Evolutionary conservation across 208 protist genomes (phyloP).

Genomic region (Leptomonas seymouri): DNA sequence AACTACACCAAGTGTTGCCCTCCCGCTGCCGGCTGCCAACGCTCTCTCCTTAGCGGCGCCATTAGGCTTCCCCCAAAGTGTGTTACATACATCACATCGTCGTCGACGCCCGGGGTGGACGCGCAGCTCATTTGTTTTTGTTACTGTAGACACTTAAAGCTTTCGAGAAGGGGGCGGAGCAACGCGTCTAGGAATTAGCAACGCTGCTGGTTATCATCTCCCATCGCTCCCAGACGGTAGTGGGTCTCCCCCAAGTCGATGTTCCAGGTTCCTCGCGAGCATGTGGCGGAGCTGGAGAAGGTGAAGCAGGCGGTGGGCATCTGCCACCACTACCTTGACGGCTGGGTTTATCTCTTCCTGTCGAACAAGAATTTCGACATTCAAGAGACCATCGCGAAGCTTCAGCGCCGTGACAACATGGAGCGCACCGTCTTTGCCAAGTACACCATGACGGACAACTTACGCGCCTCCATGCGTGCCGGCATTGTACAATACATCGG

Average conservation of each 20-base stretch:
- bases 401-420: slow-evolving; percentile 63
- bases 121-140: background rate
- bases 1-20: too few species aligned
- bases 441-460: slow-evolving; percentile 57
- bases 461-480: slow-evolving; percentile 58
- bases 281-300: slow-evolving; percentile 51
- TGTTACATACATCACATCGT: too few species aligned
- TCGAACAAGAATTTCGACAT: slow-evolving; percentile 85
- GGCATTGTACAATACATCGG: slow-evolving; percentile 82
- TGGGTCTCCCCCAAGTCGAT: background rate
- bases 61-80: too few species aligned
- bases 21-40: too few species aligned
- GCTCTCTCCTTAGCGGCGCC: too few species aligned
- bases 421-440: slow-evolving; percentile 54
- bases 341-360: slow-evolving; percentile 76
- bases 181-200: too few species aligned
- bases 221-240: too few species aligned
- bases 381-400: slow-evolving; percentile 70
- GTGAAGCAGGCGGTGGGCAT: slow-evolving; percentile 65
- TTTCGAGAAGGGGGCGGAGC: too few species aligned
- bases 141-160: too few species aligned
- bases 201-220: too few species aligned
- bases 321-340: slow-evolving; percentile 56
- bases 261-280: slow-evolving; percentile 49
- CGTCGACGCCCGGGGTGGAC: background rate